Base-by-base conservation (phyloP, 1,284 basidiomycete species). In the Stygiomarasmius scandens region DNA sequence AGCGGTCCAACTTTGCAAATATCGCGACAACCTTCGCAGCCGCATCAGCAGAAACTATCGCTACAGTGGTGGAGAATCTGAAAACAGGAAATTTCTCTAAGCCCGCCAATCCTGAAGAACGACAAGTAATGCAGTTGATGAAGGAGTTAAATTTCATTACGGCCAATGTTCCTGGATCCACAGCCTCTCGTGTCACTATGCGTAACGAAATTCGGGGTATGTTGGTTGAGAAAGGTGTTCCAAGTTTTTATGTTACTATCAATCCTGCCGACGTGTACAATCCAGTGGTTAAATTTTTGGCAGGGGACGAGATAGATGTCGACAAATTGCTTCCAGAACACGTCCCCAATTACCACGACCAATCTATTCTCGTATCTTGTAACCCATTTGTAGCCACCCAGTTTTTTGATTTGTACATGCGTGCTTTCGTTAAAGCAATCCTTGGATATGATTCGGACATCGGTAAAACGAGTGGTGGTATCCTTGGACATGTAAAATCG, bases 371-470 rank as follows among this genome's bases (percentile, higher is more conserved):
- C 3, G 60, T 65, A 0, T 62, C 64, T 0, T 34, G 54, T 1
- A 56, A 67, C 36, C 67, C 66, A 0, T 53, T 47, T 10, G 61
- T 61, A 0, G 64, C 61, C 10, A 64, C 65, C 0, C 11, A 47
- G 11, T 66, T 63, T 24, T 69, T 67, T 38, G 59, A 69, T 49
- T 2, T 55, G 5, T 59, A 62, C 23, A 65, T 69, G 2, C 32
- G 23, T 0, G 53, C 43, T 0, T 69, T 69, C 25, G 56, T 67
- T 19, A 32, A 32, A 32, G 29, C 29, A 12, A 6, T 32, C 6
- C 29, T 32, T 6, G 29, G 29, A 5, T 32, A 32, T 32, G 77
- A 14, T 80, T 0, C 69, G 76, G 36, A 74, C 12, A 12, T 32
- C 12, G 29, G 58, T 19, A 29, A 44, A 6, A 47, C 45, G 29